These are phyloP conservation scores for Cystofilobasidium ferigula DNA, from an alignment of 768 basidiomycete genomes.

Conservation along the genomic window DNA sequence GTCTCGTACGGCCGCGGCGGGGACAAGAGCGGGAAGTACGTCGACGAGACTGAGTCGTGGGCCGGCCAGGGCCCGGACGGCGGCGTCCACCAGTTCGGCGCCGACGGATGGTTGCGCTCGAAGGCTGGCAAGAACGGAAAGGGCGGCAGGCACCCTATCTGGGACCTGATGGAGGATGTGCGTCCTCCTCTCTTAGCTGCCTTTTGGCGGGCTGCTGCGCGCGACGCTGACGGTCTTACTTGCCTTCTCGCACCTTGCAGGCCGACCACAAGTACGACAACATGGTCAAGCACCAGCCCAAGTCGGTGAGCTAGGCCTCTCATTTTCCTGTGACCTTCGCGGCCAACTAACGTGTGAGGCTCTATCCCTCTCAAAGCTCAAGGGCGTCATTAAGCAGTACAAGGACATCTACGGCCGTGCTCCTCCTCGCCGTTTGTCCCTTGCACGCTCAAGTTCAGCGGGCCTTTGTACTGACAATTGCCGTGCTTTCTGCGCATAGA, in stretches of 20 bases:
- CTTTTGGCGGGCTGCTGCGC: too few relatives aligned
- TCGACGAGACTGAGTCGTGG: neutral
- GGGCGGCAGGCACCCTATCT: slow-evolving; percentile 16
- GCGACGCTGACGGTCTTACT: neutral
- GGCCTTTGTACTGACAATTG: neutral
- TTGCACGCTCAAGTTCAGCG: neutral
- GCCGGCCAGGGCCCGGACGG: neutral
- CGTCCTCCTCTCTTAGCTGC: neutral
- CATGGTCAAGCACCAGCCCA: slow-evolving; percentile 6
- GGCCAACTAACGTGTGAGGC: neutral
- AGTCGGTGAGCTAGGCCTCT: neutral
- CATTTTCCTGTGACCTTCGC: neutral
- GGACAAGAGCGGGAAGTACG: neutral
- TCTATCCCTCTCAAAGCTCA: slow-evolving; percentile 5
- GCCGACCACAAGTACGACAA: slow-evolving; percentile 6
- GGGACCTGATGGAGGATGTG: slow-evolving; percentile 18
- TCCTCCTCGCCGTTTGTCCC: neutral
- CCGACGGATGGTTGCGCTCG: slow-evolving; percentile 12
- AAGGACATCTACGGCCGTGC: slow-evolving; percentile 1
- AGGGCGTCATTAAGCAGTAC: slow-evolving; percentile 10
- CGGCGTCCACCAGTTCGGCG: slow-evolving; percentile 10
- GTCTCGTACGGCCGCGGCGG: slow-evolving; percentile 4
- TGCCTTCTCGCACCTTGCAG: neutral
- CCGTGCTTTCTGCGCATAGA: neutral
- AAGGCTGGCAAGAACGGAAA: neutral